Percentiles rank a stretch among this genome's conserved stretches.
Conservation (phyloP, 305 asterid species). For the Salvia sclarea region DNA sequence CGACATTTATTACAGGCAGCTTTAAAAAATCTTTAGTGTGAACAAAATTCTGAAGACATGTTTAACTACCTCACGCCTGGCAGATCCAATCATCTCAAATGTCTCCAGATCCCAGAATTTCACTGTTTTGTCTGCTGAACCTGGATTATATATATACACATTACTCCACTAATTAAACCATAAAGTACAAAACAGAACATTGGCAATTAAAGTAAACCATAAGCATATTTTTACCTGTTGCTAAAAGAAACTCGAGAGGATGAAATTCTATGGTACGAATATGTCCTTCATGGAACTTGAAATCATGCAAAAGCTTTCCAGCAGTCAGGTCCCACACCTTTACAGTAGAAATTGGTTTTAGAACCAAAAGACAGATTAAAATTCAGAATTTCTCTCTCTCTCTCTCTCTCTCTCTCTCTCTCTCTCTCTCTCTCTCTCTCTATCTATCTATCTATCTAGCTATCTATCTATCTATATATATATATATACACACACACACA, state of each 20-base stretch:
- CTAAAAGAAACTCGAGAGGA: slow-evolving; percentile 94
- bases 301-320: slow-evolving; percentile 96
- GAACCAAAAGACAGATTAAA: slow-evolving; percentile 16
- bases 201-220: slow-evolving; percentile 13
- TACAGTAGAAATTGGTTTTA: slow-evolving; percentile 33
- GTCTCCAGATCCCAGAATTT: slow-evolving; percentile 99
- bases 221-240: slow-evolving; percentile 66
- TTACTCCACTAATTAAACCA: slow-evolving; percentile 16
- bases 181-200: slow-evolving; percentile 15
- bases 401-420: too few relatives aligned
- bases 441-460: too few relatives aligned
- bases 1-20: not conserved
- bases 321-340: slow-evolving; percentile 99
- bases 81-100: slow-evolving; percentile 97
- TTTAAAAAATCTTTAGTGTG: not conserved
- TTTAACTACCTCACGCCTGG: slow-evolving; percentile 77
- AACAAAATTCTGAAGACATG: slow-evolving; percentile 22
- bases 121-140: slow-evolving; percentile 96
- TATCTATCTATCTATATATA: too few relatives aligned
- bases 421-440: too few relatives aligned
- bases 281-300: slow-evolving; percentile 93
- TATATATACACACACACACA: too few relatives aligned
- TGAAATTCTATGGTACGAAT: slow-evolving; percentile 90
- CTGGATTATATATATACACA: slow-evolving; percentile 44
- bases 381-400: too few relatives aligned